Evolutionary conservation across 768 basidiomycete species (phyloP).

Genomic region (Tricholoma sp.): DNA sequence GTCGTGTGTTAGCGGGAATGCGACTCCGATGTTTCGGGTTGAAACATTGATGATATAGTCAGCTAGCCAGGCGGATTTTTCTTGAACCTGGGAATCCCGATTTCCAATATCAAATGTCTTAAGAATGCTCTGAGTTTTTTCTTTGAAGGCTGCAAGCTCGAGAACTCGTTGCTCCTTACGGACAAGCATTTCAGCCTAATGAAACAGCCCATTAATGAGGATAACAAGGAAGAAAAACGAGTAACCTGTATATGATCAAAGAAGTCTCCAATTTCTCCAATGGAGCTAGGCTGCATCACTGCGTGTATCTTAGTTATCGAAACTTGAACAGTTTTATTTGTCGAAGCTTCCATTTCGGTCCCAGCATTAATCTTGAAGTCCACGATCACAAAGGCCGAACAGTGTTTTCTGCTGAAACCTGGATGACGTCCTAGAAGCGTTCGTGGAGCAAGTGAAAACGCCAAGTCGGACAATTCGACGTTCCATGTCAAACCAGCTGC

Average conservation of each 20-base stretch:
- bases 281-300: slow-evolving; percentile 90
- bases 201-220: background rate
- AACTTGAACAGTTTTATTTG: slow-evolving; percentile 41
- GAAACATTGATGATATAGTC: slow-evolving; percentile 48
- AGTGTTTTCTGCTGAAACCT: slow-evolving; percentile 52
- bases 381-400: slow-evolving; percentile 80
- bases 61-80: slow-evolving; percentile 50
- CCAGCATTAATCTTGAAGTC: slow-evolving; percentile 52
- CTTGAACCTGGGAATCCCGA: slow-evolving; percentile 34
- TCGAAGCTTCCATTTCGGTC: slow-evolving; percentile 16
- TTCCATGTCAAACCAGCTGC: slow-evolving; percentile 54
- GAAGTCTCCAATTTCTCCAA: slow-evolving; percentile 87
- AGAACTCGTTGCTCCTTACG: slow-evolving; percentile 70
- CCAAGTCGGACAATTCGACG: slow-evolving; percentile 65
- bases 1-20: slow-evolving; percentile 75
- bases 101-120: slow-evolving; percentile 65
- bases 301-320: slow-evolving; percentile 77
- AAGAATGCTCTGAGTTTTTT: slow-evolving; percentile 69
- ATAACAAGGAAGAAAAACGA: slow-evolving; percentile 3
- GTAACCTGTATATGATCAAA: slow-evolving; percentile 75
- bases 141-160: slow-evolving; percentile 80
- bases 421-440: slow-evolving; percentile 28
- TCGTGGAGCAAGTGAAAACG: slow-evolving; percentile 76
- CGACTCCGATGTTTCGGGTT: slow-evolving; percentile 75
- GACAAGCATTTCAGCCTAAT: slow-evolving; percentile 66